Evolutionary conservation across 495 filamentous ascomycete species (phyloP).

Genomic region (Hypoxylon rickii): DNA sequence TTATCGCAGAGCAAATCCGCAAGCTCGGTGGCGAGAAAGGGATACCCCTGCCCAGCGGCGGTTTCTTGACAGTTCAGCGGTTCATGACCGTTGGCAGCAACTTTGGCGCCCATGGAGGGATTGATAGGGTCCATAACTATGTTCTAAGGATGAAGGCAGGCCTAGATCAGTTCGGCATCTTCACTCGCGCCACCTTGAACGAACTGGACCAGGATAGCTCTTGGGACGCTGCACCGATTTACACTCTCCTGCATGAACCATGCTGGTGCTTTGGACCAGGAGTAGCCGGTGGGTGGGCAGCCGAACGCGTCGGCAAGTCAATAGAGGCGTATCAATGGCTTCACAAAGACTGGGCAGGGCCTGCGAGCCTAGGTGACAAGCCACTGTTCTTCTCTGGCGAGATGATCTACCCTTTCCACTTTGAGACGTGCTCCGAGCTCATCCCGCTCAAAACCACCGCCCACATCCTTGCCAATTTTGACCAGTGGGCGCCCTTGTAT

Average conservation of each 20-base stretch:
- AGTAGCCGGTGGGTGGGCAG: slow-evolving; percentile 54
- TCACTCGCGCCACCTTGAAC: slow-evolving; percentile 72
- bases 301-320: slow-evolving; percentile 46
- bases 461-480: slow-evolving; percentile 65
- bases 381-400: slow-evolving; percentile 87
- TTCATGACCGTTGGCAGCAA: slow-evolving; percentile 75
- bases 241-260: slow-evolving; percentile 83
- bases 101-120: slow-evolving; percentile 77
- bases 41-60: slow-evolving; percentile 66
- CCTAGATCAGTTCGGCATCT: slow-evolving; percentile 68
- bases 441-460: slow-evolving; percentile 65
- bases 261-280: slow-evolving; percentile 69
- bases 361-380: slow-evolving; percentile 45
- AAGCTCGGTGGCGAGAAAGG: slow-evolving; percentile 50
- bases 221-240: slow-evolving; percentile 78
- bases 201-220: slow-evolving; percentile 65
- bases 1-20: slow-evolving; percentile 65
- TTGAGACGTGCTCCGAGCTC: slow-evolving; percentile 76
- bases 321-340: slow-evolving; percentile 51
- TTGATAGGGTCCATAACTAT: slow-evolving; percentile 71
- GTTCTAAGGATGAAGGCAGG: slow-evolving; percentile 71
- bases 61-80: slow-evolving; percentile 67
- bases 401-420: slow-evolving; percentile 86
- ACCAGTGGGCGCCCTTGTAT: slow-evolving; percentile 78
- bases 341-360: slow-evolving; percentile 29